Evolutionary conservation across 108 stramenopile species (phyloP).

Genomic region (Fragilariopsis cylindrus): DNA sequence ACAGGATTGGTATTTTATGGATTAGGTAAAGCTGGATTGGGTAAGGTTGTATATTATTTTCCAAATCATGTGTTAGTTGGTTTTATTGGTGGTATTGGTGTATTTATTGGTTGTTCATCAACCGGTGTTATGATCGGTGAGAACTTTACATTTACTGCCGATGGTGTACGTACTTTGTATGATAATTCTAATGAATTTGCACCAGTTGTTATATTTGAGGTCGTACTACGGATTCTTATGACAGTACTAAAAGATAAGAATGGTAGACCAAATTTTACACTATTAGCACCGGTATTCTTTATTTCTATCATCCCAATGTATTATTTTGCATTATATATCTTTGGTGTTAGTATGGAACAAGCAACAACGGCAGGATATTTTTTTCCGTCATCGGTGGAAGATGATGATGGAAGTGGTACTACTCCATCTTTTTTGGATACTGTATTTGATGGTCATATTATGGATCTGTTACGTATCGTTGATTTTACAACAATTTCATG

Average conservation of each 20-base stretch:
- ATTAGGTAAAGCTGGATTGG: slow-evolving; percentile 68
- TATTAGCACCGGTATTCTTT: slow-evolving; percentile 69
- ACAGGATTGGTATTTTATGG: slow-evolving; percentile 73
- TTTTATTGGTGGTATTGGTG: slow-evolving; percentile 87
- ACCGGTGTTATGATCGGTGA: slow-evolving; percentile 70
- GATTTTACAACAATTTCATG: slow-evolving; percentile 56
- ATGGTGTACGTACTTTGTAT: slow-evolving; percentile 30
- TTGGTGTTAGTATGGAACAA: slow-evolving; percentile 28
- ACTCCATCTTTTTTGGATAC: not conserved
- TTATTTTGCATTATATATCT: slow-evolving; percentile 38
- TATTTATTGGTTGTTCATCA: slow-evolving; percentile 65
- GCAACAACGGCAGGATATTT: slow-evolving; percentile 52
- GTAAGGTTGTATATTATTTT: slow-evolving; percentile 78
- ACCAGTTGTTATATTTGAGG: slow-evolving; percentile 61
- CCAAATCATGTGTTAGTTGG: slow-evolving; percentile 85
- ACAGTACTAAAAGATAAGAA: slow-evolving; percentile 36
- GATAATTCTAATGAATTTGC: slow-evolving; percentile 45
- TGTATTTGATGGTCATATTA: slow-evolving; percentile 28
- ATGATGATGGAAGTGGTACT: not conserved
- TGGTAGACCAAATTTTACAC: slow-evolving; percentile 46
- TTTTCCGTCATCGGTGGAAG: slow-evolving; percentile 46
- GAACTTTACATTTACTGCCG: slow-evolving; percentile 38
- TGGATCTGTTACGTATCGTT: slow-evolving; percentile 46
- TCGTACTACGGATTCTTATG: slow-evolving; percentile 54
- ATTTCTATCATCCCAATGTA: slow-evolving; percentile 64